phyloP scores from a whole-genome alignment of 2,329 filamentous ascomycete genomes.

The Hypoxylon rubiginosum region DNA sequence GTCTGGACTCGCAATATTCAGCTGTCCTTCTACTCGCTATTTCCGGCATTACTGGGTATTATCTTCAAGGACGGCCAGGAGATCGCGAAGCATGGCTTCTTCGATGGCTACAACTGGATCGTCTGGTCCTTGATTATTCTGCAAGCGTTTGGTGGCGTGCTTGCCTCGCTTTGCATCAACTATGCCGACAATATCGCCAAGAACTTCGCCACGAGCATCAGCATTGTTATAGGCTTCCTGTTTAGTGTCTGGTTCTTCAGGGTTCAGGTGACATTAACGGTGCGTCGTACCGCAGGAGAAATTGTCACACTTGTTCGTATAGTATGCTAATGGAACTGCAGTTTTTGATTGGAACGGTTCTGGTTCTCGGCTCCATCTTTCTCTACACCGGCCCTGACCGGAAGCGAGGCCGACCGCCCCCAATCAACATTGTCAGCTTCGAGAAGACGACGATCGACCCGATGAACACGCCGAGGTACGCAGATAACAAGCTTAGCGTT shows the following conservation, averaged over 20 bases:
- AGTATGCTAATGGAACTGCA: conserved; percentile 56
- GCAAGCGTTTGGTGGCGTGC: conserved; percentile 85
- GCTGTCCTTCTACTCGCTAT: conserved; percentile 92
- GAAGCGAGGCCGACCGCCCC: conserved; percentile 70
- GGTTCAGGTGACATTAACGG: conserved; percentile 78
- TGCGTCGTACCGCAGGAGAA: conserved; percentile 61
- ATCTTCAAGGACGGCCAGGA: conserved; percentile 87
- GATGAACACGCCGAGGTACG: conserved; percentile 49
- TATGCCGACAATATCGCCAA: conserved; percentile 92
- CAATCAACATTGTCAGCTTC: conserved; percentile 78
- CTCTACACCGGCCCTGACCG: conserved; percentile 81
- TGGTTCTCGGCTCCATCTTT: conserved; percentile 87
- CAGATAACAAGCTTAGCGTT: conserved; percentile 48
- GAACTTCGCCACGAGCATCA: conserved; percentile 93
- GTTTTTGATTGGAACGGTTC: conserved; percentile 84
- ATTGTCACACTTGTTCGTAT: neutral
- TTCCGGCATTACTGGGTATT: conserved; percentile 89
- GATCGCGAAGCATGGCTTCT: conserved; percentile 88
- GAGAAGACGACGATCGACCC: conserved; percentile 78
- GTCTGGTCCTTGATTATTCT: conserved; percentile 89
- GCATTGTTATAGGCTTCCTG: conserved; percentile 87
- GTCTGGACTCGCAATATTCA: conserved; percentile 97
- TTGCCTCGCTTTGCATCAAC: conserved; percentile 85
- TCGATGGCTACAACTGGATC: conserved; percentile 92
- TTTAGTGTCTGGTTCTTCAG: conserved; percentile 90